Evolutionary conservation across 805 yeast genomes (phyloP).

Genomic region (Diddensiella santjacobensis): DNA sequence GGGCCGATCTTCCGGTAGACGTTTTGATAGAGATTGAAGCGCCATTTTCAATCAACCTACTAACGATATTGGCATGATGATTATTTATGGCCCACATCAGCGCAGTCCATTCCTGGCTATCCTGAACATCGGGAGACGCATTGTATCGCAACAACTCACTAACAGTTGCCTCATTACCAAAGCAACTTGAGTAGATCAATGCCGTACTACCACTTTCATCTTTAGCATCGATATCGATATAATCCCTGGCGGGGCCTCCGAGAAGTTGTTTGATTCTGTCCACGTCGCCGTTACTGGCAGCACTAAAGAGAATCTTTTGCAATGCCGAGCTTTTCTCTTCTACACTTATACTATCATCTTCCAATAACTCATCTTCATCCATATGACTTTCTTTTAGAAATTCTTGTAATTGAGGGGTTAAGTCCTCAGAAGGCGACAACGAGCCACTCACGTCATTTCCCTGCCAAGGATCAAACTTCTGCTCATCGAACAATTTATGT

Average conservation of each 20-base stretch:
- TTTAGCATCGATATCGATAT: conserved; percentile 32
- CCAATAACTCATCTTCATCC: conserved; percentile 26
- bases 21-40: conserved; percentile 48
- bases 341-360: conserved; percentile 16
- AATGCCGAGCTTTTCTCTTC: conserved; percentile 23
- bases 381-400: conserved; percentile 4
- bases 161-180: conserved; percentile 38
- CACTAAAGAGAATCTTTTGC: conserved; percentile 32
- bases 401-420: conserved; percentile 4
- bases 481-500: neutral
- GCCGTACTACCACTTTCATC: conserved; percentile 40
- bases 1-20: conserved; percentile 47
- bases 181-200: conserved; percentile 38
- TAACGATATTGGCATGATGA: conserved; percentile 52
- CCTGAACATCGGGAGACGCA: conserved; percentile 37
- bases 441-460: neutral
- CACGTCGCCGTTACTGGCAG: conserved; percentile 36
- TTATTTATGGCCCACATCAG: conserved; percentile 83
- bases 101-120: conserved; percentile 45
- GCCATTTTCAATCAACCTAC: conserved; percentile 54
- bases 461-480: conserved; percentile 3
- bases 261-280: conserved; percentile 30
- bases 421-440: conserved; percentile 1
- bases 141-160: conserved; percentile 33
- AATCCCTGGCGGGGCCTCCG: conserved; percentile 23